Evolutionary conservation across 495 filamentous ascomycete species (phyloP), one percentile per base, ranked within the genome.

Genomic region (Oleoguttula mirabilis): DNA sequence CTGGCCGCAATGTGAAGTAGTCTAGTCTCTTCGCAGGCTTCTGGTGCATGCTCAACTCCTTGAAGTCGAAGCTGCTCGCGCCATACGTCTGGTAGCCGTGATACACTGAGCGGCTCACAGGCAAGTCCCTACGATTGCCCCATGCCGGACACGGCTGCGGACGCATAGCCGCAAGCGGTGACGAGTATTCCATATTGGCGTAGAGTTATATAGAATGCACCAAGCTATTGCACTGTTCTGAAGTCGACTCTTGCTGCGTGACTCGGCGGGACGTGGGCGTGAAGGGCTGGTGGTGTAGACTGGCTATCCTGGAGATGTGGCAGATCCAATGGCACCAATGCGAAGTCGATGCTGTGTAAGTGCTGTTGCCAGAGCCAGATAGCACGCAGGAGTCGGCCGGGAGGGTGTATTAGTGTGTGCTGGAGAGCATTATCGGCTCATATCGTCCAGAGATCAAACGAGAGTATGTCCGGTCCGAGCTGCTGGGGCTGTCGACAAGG

Each of bases 151-250:
- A 65, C 23, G 81, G 75, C 3, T 78, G 72, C 48, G 84, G 84
- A 69, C 85, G 87, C 81, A 98, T 84, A 28, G 88, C 86, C 57
- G 88, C 90, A 54, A 94, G 65, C 33, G 90, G 90, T 43, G 90
- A 98, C 36, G 88, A 98, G 34, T 79, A 79, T 64, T 94, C 84
- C 85, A 98, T 94, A 39, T 6, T 46, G 48, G n/a, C n/a, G n/a
- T 15, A 35, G 23, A 40, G 28, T 36, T 22, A 32, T 11, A 2
- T 47, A 20, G 31, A 11, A 24, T 45, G 28, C 28, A 28, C 32
- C 10, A 35, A 16, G 25, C 17, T 39, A 45, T 51, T 23, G 27
- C 45, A 42, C 1, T 3, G 16, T 33, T 30, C 8, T 43, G 10
- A 22, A 28, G 41, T 38, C 3, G 21, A 7, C 15, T 42, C n/a